phyloP scores from a whole-genome alignment of 306 rosid genomes.

The Adenanthera pavonina region DNA sequence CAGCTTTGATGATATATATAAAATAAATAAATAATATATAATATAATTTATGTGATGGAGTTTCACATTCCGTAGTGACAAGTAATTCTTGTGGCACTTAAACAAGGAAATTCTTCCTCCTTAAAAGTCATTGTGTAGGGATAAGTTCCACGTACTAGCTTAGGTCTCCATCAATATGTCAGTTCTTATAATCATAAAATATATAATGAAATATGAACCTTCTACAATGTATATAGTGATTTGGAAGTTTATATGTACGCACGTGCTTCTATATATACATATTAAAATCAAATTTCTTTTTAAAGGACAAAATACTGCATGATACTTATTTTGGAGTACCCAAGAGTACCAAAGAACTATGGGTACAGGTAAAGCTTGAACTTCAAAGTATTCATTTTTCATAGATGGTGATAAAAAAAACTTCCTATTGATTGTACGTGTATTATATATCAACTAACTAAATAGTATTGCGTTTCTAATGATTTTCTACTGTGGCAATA shows the following conservation, averaged over 20 bases:
- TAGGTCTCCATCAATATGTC: not conserved
- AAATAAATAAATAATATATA: too few species aligned
- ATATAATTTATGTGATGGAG: too few species aligned
- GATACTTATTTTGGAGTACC: conserved; percentile 1
- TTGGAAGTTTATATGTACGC: not conserved
- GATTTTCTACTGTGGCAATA: conserved; percentile 32
- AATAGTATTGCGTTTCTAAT: conserved; percentile 35
- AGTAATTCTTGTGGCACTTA: too few species aligned
- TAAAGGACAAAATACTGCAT: not conserved
- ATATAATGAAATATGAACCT: not conserved
- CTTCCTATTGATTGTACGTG: conserved; percentile 19
- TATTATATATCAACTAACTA: conserved; percentile 4
- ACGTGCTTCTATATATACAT: not conserved
- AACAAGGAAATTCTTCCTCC: too few species aligned
- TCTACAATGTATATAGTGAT: not conserved
- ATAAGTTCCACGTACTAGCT: too few species aligned
- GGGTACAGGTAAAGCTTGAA: not conserved
- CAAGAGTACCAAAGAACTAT: not conserved
- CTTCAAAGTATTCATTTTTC: not conserved
- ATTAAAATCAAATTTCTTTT: not conserved
- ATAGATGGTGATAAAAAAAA: conserved; percentile 9
- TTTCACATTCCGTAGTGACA: too few species aligned
- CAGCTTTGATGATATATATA: too few species aligned
- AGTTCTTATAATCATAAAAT: not conserved
- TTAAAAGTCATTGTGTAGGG: too few species aligned